Conservation (phyloP, 75 land plant species). For the Isoetes taiwanensis region DNA sequence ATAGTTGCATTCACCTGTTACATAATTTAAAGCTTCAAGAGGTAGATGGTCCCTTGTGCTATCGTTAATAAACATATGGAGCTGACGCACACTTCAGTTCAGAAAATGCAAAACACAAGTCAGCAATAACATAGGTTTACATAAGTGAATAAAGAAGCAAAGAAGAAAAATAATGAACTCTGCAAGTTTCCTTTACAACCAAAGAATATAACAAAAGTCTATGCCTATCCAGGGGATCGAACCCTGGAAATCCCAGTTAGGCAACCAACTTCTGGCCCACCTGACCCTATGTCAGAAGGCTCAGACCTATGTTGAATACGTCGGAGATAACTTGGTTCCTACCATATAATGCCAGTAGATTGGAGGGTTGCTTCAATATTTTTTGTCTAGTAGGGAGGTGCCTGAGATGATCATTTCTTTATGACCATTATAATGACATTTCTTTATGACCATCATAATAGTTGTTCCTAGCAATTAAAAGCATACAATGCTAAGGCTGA, state of each 20-base stretch:
- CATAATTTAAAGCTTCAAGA: slow-evolving; percentile 28
- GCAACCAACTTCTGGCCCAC: no score
- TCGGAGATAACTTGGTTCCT: no score
- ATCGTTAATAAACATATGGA: slow-evolving; percentile 30
- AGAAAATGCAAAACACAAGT: not conserved
- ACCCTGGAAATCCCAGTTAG: no score
- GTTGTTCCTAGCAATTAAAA: no score
- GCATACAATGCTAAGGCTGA: not conserved
- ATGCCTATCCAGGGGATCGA: not conserved
- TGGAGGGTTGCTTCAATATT: not conserved
- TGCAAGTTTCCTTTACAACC: not conserved
- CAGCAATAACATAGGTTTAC: no score
- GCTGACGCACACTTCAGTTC: slow-evolving; percentile 23
- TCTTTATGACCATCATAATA: no score
- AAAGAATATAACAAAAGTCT: not conserved
- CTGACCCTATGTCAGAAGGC: no score
- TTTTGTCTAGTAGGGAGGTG: not conserved
- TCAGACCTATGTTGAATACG: no score
- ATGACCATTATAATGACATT: no score
- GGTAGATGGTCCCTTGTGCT: slow-evolving; percentile 25
- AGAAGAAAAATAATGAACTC: not conserved
- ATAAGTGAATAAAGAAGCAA: not conserved
- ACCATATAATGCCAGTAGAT: no score
- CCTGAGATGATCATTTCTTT: no score
- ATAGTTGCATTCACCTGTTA: slow-evolving; percentile 34